Conservation (phyloP, 106 monocot species). For the Agapanthus africanus region DNA sequence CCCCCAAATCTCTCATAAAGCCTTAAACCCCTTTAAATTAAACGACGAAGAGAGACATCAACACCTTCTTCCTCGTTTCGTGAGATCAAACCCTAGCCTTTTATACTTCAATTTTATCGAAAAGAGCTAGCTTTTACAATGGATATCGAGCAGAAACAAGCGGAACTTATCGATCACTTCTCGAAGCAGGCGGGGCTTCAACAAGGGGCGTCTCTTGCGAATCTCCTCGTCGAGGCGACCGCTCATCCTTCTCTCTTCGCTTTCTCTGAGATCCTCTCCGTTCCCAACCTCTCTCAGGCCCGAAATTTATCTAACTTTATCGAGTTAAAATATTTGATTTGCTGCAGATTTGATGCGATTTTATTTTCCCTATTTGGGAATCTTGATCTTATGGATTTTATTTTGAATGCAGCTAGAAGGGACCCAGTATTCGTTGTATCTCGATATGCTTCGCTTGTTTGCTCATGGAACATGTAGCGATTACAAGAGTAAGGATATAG, state of each 20-base stretch:
- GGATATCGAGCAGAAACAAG: slow-evolving; percentile 87
- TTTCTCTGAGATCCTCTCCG: slow-evolving; percentile 93
- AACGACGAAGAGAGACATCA: too few relatives aligned
- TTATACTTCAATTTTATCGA: neutral
- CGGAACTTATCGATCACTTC: slow-evolving; percentile 79
- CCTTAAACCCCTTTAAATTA: too few relatives aligned
- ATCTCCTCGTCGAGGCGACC: slow-evolving; percentile 71
- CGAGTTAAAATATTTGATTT: neutral
- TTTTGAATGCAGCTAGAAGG: slow-evolving; percentile 69
- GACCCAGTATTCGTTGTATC: slow-evolving; percentile 40
- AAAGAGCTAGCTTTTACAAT: slow-evolving; percentile 10
- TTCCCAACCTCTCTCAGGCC: slow-evolving; percentile 65
- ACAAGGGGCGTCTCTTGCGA: slow-evolving; percentile 32
- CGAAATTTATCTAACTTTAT: neutral
- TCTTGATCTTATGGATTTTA: neutral
- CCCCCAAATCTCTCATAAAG: too few relatives aligned
- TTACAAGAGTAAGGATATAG: slow-evolving; percentile 95
- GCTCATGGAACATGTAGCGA: slow-evolving; percentile 91
- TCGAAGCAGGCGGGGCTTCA: slow-evolving; percentile 36
- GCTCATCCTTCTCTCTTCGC: slow-evolving; percentile 94
- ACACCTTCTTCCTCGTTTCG: too few relatives aligned
- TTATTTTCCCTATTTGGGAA: neutral
- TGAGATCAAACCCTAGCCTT: slow-evolving; percentile 6
- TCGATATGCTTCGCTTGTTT: slow-evolving; percentile 80
- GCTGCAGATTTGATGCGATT: too few relatives aligned